phyloP scores from a whole-genome alignment of 768 basidiomycete species.

The Lactarius quietus region DNA sequence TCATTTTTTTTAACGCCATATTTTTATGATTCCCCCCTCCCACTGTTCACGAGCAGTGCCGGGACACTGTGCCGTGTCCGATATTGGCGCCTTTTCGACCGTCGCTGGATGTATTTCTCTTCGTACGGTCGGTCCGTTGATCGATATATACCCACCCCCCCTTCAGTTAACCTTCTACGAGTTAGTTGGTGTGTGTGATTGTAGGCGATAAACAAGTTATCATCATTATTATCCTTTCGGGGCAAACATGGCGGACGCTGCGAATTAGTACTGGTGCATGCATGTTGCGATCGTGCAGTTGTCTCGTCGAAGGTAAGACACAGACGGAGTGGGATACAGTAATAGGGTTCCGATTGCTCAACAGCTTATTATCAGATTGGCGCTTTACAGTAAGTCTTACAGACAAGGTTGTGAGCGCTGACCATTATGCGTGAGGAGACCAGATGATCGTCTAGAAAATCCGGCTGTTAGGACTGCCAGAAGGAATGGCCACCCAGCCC shows the following conservation, averaged over 20 bases:
- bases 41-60: conserved; percentile 7
- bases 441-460: no score
- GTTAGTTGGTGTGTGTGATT: conserved; percentile 7
- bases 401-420: no score
- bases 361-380: no score
- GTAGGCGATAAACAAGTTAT: conserved; percentile 1
- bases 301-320: no score
- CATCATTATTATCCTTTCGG: neutral
- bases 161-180: conserved; percentile 11
- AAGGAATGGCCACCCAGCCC: no score
- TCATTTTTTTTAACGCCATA: neutral
- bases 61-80: conserved; percentile 11
- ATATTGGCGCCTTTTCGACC: neutral
- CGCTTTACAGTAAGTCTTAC: no score
- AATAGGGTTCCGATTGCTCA: no score
- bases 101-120: conserved; percentile 5
- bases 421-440: no score
- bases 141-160: conserved; percentile 13
- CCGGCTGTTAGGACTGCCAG: no score
- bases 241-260: neutral
- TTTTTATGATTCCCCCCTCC: conserved; percentile 4
- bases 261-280: no score
- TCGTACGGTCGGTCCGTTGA: conserved; percentile 4
- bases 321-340: no score
- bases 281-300: neutral